A percentile compares a stretch with the other conserved stretches of the same genome.
Evolutionary conservation across 106 monocot genomes (phyloP).

Genomic region (Allium cepa): DNA sequence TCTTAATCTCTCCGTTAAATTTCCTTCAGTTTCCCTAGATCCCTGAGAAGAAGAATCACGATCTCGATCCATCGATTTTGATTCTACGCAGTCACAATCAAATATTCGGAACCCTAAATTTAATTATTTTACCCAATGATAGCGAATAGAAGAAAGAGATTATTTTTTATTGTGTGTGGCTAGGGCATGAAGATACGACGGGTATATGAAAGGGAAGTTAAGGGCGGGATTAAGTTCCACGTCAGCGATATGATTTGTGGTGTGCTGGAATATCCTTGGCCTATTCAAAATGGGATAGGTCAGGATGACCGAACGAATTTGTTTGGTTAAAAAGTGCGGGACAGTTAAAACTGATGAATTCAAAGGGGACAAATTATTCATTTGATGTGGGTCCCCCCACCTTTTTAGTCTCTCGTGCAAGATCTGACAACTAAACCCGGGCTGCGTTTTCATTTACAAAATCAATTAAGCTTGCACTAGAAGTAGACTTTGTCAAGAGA

Average conservation of each 20-base stretch:
- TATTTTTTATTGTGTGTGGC: not conserved
- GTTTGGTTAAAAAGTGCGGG: no score
- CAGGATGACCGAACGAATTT: no score
- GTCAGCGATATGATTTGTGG: not conserved
- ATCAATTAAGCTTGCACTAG: no score
- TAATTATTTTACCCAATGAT: not conserved
- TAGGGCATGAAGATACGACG: not conserved
- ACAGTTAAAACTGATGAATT: no score
- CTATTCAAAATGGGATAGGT: no score
- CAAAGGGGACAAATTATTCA: no score
- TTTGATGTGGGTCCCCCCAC: no score
- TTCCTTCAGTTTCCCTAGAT: constrained; percentile 11
- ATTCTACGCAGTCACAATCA: not conserved
- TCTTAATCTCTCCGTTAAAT: constrained; percentile 13
- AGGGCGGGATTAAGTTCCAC: constrained; percentile 11
- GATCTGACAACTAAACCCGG: no score
- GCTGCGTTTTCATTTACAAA: no score
- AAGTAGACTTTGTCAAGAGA: no score
- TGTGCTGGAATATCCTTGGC: no score
- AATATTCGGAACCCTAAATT: constrained; percentile 3
- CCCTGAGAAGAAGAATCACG: constrained; percentile 12
- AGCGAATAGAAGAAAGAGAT: not conserved
- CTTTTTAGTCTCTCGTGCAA: no score
- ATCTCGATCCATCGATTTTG: constrained; percentile 12
- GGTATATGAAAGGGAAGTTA: not conserved